These are phyloP conservation scores for Podaxis rugospora DNA, from an alignment of 768 basidiomycete genomes.

Conservation along the genomic window DNA sequence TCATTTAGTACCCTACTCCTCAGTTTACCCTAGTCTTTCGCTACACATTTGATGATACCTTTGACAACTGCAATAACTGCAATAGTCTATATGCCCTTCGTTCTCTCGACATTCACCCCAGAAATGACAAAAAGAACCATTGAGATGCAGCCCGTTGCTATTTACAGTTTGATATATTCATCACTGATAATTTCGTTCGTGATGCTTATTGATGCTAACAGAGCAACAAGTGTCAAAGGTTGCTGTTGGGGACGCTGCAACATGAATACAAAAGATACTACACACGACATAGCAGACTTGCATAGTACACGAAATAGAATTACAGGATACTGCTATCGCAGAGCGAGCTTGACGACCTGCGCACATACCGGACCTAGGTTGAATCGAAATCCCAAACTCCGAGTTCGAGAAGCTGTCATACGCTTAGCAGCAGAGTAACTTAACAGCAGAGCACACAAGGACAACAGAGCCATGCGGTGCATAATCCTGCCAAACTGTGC, in stretches of 20 bases:
- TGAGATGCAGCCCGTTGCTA: not conserved
- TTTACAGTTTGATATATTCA: not conserved
- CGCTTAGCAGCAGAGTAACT: not conserved
- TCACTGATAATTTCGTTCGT: not conserved
- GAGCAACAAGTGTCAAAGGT: no score
- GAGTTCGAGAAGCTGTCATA: not conserved
- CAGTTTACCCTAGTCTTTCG: slow-evolving; percentile 1
- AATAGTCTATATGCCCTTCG: not conserved
- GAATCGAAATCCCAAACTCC: not conserved
- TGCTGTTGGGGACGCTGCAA: no score
- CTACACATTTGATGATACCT: not conserved
- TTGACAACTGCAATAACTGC: not conserved
- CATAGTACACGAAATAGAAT: no score
- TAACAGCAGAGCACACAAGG: not conserved
- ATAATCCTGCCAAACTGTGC: not conserved
- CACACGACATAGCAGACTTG: no score
- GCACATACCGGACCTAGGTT: not conserved
- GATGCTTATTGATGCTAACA: no score
- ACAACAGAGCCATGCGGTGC: not conserved
- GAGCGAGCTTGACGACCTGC: not conserved
- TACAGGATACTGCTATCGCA: no score
- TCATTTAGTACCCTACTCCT: slow-evolving; percentile 3
- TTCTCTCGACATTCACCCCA: not conserved
- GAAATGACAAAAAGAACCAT: not conserved
- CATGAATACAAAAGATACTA: no score